Conservation (phyloP, 2,329 filamentous ascomycete genomes). For the Plectosphaerella sp. region DNA sequence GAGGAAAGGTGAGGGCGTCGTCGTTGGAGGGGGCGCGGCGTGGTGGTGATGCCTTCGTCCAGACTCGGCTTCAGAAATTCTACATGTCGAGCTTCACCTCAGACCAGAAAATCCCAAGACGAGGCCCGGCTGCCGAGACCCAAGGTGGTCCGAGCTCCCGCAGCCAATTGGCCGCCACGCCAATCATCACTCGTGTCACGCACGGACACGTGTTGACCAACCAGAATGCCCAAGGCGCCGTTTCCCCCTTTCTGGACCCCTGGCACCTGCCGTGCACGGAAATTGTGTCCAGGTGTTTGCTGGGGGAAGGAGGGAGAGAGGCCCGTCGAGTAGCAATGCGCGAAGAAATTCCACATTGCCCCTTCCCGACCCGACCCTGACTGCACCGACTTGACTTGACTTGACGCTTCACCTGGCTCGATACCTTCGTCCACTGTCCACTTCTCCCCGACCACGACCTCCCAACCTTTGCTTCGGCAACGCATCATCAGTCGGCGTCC, state of each 20-base stretch:
- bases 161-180: background rate
- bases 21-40: too few species aligned
- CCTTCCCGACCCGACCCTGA: background rate
- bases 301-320: slow-evolving; percentile 28
- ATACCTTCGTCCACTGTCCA: slow-evolving; percentile 3
- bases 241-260: slow-evolving; percentile 38
- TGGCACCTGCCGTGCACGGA: slow-evolving; percentile 34
- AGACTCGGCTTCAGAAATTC: too few species aligned
- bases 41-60: background rate
- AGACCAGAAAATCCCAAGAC: slow-evolving; percentile 3
- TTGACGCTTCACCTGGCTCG: slow-evolving; percentile 5
- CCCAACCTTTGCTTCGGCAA: slow-evolving; percentile 7
- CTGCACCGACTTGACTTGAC: slow-evolving; percentile 6
- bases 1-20: too few species aligned
- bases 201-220: slow-evolving; percentile 11
- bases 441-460: slow-evolving; percentile 3
- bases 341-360: slow-evolving; percentile 8
- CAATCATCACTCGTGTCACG: background rate
- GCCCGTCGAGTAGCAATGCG: background rate
- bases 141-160: slow-evolving; percentile 1
- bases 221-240: slow-evolving; percentile 12
- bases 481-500: slow-evolving; percentile 4
- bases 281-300: slow-evolving; percentile 37
- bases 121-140: background rate
- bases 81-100: background rate